phyloP scores from a whole-genome alignment of 805 yeast species.

The Candida vaughaniae region DNA sequence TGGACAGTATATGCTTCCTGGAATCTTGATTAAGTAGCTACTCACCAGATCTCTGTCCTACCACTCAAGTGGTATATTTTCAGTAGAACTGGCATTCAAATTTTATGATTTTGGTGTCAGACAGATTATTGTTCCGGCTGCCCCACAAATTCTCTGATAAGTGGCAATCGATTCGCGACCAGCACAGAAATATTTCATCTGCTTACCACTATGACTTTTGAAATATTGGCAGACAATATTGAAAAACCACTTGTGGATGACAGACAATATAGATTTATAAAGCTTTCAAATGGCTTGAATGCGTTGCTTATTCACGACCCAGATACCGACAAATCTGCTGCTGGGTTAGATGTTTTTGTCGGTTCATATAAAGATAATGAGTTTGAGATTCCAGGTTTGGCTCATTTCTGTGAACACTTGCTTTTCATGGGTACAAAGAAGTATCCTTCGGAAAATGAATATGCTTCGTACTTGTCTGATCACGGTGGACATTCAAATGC shows the following conservation, averaged over 20 bases:
- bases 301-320: constrained; percentile 69
- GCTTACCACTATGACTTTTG: too few relatives aligned
- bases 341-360: constrained; percentile 74
- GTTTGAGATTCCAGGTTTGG: constrained; percentile 62
- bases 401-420: constrained; percentile 68
- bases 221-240: constrained; percentile 31
- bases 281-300: constrained; percentile 52
- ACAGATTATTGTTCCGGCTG: too few relatives aligned
- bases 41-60: too few relatives aligned
- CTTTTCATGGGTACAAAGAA: constrained; percentile 78
- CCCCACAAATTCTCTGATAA: too few relatives aligned
- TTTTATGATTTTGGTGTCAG: too few relatives aligned
- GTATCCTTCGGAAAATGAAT: constrained; percentile 74
- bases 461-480: constrained; percentile 68
- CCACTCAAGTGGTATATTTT: too few relatives aligned
- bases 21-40: too few relatives aligned
- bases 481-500: constrained; percentile 93
- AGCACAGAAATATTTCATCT: too few relatives aligned
- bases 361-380: constrained; percentile 73
- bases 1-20: too few relatives aligned
- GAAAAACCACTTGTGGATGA: constrained; percentile 64
- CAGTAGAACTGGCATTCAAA: too few relatives aligned
- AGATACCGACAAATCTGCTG: constrained; percentile 71
- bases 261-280: constrained; percentile 65
- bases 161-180: too few relatives aligned